phyloP scores from a whole-genome alignment of 768 basidiomycete species.

The Mycena rosella region DNA sequence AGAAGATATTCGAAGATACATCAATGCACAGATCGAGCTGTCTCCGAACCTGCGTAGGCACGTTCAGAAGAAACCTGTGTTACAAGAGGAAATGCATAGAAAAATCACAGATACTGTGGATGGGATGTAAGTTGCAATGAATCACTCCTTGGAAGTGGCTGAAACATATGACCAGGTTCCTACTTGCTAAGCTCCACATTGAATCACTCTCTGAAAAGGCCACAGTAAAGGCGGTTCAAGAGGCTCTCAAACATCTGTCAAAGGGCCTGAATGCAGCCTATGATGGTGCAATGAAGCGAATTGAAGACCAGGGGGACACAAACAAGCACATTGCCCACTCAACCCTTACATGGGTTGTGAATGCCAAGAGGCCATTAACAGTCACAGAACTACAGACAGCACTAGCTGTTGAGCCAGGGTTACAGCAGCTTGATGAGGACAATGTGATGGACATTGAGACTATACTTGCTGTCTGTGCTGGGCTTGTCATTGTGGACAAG shows the following conservation, averaged over 20 bases:
- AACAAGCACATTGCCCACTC: neutral
- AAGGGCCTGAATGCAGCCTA: too few species aligned
- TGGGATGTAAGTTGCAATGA: too few species aligned
- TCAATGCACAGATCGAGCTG: neutral
- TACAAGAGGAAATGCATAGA: too few species aligned
- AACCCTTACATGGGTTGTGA: neutral
- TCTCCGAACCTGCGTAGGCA: neutral
- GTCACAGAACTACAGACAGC: neutral
- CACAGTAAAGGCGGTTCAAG: too few species aligned
- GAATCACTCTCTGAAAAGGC: neutral
- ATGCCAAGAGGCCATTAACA: neutral
- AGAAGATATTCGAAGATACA: neutral
- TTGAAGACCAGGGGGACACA: neutral
- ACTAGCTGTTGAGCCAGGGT: neutral
- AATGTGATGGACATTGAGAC: neutral
- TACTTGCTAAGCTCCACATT: neutral
- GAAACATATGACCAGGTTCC: too few species aligned
- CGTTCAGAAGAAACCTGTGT: too few species aligned
- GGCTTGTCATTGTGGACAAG: too few species aligned
- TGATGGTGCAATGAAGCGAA: too few species aligned
- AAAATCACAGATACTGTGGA: too few species aligned
- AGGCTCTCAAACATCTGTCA: too few species aligned
- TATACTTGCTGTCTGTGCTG: neutral
- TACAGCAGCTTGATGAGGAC: neutral
- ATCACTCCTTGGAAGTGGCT: too few species aligned